phyloP scores from a whole-genome alignment of 768 basidiomycete species.

The Hysterangium stoloniferum region DNA sequence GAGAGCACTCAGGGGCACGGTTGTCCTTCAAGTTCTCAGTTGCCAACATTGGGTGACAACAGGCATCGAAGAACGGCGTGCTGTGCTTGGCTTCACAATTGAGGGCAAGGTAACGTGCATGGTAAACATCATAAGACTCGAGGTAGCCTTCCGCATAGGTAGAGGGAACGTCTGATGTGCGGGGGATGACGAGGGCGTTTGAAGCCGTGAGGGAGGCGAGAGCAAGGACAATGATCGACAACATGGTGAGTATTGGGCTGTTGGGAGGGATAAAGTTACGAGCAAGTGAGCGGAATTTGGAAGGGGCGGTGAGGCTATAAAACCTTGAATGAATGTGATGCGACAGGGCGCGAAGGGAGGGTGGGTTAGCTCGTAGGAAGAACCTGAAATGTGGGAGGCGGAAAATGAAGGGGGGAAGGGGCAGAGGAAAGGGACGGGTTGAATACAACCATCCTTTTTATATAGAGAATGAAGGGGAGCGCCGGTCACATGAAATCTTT shows the following conservation, averaged over 20 bases:
- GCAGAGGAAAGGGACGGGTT: no score
- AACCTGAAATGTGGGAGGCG: no score
- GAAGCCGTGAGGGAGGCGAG: slow-evolving; percentile 20
- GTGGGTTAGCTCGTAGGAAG: not conserved
- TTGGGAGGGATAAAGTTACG: slow-evolving; percentile 8
- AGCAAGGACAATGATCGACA: slow-evolving; percentile 20
- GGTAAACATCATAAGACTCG: slow-evolving; percentile 50
- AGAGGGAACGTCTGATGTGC: slow-evolving; percentile 20
- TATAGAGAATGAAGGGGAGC: no score
- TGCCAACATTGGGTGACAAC: slow-evolving; percentile 63
- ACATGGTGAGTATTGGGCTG: slow-evolving; percentile 26
- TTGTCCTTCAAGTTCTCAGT: slow-evolving; percentile 39
- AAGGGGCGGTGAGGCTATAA: not conserved
- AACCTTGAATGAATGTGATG: not conserved
- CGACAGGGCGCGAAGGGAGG: not conserved
- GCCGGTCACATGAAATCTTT: no score
- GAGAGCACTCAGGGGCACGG: slow-evolving; percentile 48
- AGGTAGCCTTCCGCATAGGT: slow-evolving; percentile 40
- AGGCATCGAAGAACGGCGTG: slow-evolving; percentile 46
- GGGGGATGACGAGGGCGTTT: slow-evolving; percentile 35
- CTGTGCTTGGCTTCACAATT: slow-evolving; percentile 37
- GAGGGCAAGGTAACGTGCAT: slow-evolving; percentile 53
- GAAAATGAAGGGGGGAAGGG: slow-evolving; percentile 3
- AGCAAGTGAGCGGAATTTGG: slow-evolving; percentile 3
- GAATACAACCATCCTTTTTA: no score